phyloP scores from a whole-genome alignment of 2,329 filamentous ascomycete species.

The Lachnellula occidentalis region DNA sequence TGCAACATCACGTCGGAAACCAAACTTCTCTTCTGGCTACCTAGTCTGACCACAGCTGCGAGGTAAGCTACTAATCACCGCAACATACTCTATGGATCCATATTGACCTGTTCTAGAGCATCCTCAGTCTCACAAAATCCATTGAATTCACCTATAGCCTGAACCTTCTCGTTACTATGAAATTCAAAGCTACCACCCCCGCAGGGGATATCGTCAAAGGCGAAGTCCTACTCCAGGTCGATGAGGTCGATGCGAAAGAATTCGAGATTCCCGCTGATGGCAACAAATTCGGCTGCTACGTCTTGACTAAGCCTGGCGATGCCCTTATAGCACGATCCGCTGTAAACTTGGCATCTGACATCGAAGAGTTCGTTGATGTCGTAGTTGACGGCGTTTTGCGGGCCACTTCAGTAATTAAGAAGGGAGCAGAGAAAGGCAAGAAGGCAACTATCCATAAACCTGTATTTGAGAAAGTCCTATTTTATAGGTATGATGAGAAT shows the following conservation, averaged over 20 bases:
- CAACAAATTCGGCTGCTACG: constrained; percentile 14
- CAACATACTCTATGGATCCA: neutral
- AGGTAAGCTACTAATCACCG: no score
- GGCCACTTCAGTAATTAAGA: constrained; percentile 10
- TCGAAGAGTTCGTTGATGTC: constrained; percentile 20
- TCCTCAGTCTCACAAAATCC: neutral
- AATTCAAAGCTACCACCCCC: neutral
- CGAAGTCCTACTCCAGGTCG: neutral
- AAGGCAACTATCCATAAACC: neutral
- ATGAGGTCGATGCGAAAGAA: constrained; percentile 2
- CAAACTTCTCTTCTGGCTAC: no score
- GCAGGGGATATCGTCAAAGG: neutral
- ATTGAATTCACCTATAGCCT: no score
- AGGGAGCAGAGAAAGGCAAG: neutral
- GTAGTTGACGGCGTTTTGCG: constrained; percentile 26
- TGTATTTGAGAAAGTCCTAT: constrained; percentile 3
- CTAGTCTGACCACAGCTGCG: no score
- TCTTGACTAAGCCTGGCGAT: constrained; percentile 14
- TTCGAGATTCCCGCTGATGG: constrained; percentile 1
- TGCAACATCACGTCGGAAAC: no score
- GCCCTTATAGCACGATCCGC: constrained; percentile 6
- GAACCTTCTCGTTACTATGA: neutral
- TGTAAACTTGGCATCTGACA: constrained; percentile 1
- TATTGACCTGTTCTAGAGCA: neutral
- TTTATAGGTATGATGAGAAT: neutral